These are phyloP conservation scores for Saccharomycopsis amapae DNA, from an alignment of 805 yeast genomes.

Conservation along the genomic window DNA sequence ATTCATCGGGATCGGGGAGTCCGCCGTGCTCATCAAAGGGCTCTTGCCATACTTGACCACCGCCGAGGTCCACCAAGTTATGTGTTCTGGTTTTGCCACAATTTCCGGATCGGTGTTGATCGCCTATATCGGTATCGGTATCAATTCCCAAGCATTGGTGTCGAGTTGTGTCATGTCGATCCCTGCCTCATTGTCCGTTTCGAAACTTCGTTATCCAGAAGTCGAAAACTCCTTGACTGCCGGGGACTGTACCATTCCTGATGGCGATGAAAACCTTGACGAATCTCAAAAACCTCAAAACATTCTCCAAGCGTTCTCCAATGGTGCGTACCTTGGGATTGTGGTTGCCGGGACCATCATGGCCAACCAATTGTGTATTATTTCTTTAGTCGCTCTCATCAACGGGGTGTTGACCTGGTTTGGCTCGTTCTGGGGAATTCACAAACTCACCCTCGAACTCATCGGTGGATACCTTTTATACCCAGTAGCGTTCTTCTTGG, in stretches of 20 bases:
- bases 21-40: slow-evolving; percentile 53
- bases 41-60: slow-evolving; percentile 51
- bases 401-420: slow-evolving; percentile 54
- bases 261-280: slow-evolving; percentile 32
- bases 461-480: slow-evolving; percentile 51
- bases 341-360: slow-evolving; percentile 49
- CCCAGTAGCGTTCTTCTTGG: slow-evolving; percentile 54
- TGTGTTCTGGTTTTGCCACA: slow-evolving; percentile 58
- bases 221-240: slow-evolving; percentile 46
- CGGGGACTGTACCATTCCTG: slow-evolving; percentile 43
- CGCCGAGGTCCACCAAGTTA: slow-evolving; percentile 56
- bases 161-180: slow-evolving; percentile 66
- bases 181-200: slow-evolving; percentile 55
- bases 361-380: slow-evolving; percentile 54
- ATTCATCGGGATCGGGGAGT: slow-evolving; percentile 59
- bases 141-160: slow-evolving; percentile 54
- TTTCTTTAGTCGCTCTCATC: slow-evolving; percentile 48
- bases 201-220: slow-evolving; percentile 55
- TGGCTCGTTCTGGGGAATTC: slow-evolving; percentile 56
- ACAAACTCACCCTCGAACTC: slow-evolving; percentile 43
- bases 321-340: slow-evolving; percentile 53
- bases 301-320: slow-evolving; percentile 49
- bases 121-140: slow-evolving; percentile 55
- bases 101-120: slow-evolving; percentile 59
- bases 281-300: slow-evolving; percentile 35